Conservation (phyloP, 768 basidiomycete genomes). For the Boletus tylopilopsis region DNA sequence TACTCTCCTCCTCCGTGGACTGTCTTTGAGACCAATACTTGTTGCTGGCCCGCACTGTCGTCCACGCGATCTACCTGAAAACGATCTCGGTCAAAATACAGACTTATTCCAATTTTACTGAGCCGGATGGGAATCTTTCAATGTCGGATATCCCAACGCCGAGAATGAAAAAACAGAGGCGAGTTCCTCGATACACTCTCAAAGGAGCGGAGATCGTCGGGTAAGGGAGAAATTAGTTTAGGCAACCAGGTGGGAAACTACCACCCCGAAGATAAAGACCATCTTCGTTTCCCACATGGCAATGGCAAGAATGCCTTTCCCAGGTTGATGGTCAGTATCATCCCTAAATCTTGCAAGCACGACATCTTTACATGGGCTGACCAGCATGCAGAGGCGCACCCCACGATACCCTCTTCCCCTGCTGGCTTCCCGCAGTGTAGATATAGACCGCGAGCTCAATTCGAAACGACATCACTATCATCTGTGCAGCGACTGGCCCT, state of each 20-base stretch:
- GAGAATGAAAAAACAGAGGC: slow-evolving; percentile 7
- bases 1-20: no score
- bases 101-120: not conserved
- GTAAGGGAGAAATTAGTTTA: slow-evolving; percentile 5
- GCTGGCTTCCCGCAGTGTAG: not conserved
- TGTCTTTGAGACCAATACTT: no score
- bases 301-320: slow-evolving; percentile 1
- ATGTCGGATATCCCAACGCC: not conserved
- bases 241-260: not conserved
- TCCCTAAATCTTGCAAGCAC: slow-evolving; percentile 1
- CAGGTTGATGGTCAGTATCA: slow-evolving; percentile 4
- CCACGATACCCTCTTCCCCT: slow-evolving; percentile 6
- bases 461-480: not conserved
- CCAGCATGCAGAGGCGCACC: not conserved
- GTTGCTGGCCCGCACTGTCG: no score
- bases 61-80: no score
- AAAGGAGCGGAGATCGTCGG: slow-evolving; percentile 6
- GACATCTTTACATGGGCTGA: slow-evolving; percentile 8
- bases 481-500: slow-evolving; percentile 1
- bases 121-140: slow-evolving; percentile 5
- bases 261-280: not conserved
- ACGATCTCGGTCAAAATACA: no score
- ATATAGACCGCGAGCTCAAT: not conserved
- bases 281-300: slow-evolving; percentile 3
- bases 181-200: not conserved